Evolutionary conservation across 768 basidiomycete genomes (phyloP).

Genomic region (Psilocybe cyanescens): DNA sequence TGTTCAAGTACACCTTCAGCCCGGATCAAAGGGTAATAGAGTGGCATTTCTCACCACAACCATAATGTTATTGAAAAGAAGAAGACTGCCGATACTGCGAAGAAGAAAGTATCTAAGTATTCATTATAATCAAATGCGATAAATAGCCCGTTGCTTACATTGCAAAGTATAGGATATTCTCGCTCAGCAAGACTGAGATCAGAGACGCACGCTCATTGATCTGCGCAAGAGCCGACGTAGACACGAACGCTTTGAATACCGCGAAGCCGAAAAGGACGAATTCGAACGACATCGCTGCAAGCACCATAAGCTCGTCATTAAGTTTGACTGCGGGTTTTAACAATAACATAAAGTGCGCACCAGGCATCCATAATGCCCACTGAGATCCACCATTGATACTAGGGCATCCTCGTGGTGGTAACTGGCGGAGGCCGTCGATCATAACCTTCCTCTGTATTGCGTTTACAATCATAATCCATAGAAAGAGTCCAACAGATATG

Average conservation of each 20-base stretch:
- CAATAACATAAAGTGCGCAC: conserved; percentile 22
- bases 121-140: background rate
- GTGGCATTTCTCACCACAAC: conserved; percentile 33
- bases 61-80: conserved; percentile 52
- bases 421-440: conserved; percentile 38
- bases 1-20: background rate
- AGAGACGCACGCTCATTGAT: conserved; percentile 31
- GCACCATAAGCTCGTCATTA: background rate
- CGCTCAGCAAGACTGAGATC: conserved; percentile 39
- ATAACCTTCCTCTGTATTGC: conserved; percentile 35
- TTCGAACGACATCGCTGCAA: conserved; percentile 42
- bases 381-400: conserved; percentile 42
- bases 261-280: conserved; percentile 44
- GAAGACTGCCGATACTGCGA: conserved; percentile 37
- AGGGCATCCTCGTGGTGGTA: conserved; percentile 46
- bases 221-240: conserved; percentile 27
- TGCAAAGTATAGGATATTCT: conserved; percentile 49
- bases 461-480: conserved; percentile 45
- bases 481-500: conserved; percentile 42
- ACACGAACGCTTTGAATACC: conserved; percentile 35
- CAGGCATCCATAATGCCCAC: conserved; percentile 50
- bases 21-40: background rate
- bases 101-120: too few species aligned
- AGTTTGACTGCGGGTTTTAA: background rate
- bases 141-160: conserved; percentile 30